Evolutionary conservation across 495 filamentous ascomycete species (phyloP), one percentile per base, ranked within the genome.

Genomic region (Antarctomyces pellizariae): DNA sequence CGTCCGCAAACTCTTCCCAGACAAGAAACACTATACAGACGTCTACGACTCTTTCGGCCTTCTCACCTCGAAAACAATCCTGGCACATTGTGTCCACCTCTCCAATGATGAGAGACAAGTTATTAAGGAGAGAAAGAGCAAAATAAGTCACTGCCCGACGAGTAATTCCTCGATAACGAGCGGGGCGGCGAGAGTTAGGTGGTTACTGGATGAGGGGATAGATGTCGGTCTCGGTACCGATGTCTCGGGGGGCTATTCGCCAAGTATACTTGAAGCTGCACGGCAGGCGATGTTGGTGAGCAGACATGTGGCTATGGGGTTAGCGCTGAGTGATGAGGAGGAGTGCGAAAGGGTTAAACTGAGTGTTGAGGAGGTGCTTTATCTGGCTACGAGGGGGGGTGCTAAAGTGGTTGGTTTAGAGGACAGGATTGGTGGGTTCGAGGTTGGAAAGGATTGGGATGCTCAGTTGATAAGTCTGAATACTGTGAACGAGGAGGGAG

Each of bases 381-480:
- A 75, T 38, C 55, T 95, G 0, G 82, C 75, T 0, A 91, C 83
- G 10, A 48, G 56, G 11, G 82, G 82, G 6, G 83, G 82, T 0
- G 82, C 83, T 0, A 49, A 63, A 26, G 75, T 80, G 25, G 56
- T 90, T 0, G 75, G 76, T 16, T 47, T 91, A 27, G 58, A 54
- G 13, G 55, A 54, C 4, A 64, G 53, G 34, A 57, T 91, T 12
- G 82, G 82, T 3, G 62, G 49, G 5, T 90, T 91, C 48, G 75
- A 71, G 34, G 61, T 70, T 1, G 82, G 79, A n/a, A 84, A 67
- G 75, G 61, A 75, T 37, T 92, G 71, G 67, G 82, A 92, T 61
- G 78, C 74, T 37, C 72, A 86, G 51, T 50, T 86, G 37, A 53
- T 90, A 21, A 51, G 59, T n/a, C 41, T 83, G 13, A 61, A 50